phyloP scores from a whole-genome alignment of 805 yeast species.

The Yueomyces sp. region DNA sequence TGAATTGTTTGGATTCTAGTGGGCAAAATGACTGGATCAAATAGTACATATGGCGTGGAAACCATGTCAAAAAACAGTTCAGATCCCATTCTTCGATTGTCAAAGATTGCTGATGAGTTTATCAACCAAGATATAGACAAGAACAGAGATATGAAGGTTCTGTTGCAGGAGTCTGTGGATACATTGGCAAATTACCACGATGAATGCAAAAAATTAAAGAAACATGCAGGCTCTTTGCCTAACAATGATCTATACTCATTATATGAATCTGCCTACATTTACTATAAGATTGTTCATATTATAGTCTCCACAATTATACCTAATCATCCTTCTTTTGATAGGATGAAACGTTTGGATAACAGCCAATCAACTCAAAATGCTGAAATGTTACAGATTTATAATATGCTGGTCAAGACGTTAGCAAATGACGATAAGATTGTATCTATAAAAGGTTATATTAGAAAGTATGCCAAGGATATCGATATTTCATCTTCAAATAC shows the following conservation, averaged over 20 bases:
- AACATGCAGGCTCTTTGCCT: neutral
- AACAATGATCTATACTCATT: slow-evolving; percentile 6
- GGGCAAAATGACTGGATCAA: too few species aligned
- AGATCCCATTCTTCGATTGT: slow-evolving; percentile 3
- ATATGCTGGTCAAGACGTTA: slow-evolving; percentile 18
- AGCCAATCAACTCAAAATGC: slow-evolving; percentile 6
- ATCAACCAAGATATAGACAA: slow-evolving; percentile 6
- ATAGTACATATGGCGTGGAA: too few species aligned
- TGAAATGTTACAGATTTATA: slow-evolving; percentile 21
- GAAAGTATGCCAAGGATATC: slow-evolving; percentile 4
- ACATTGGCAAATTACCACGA: slow-evolving; percentile 21
- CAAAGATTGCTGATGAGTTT: slow-evolving; percentile 11
- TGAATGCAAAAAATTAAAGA: slow-evolving; percentile 15
- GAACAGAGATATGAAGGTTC: slow-evolving; percentile 11
- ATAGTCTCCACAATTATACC: slow-evolving; percentile 19
- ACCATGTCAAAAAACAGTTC: too few species aligned
- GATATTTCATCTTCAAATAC: neutral
- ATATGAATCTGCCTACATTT: slow-evolving; percentile 23
- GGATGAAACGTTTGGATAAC: slow-evolving; percentile 8
- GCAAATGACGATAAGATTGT: slow-evolving; percentile 18
- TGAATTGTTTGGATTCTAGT: too few species aligned
- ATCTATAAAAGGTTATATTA: slow-evolving; percentile 14
- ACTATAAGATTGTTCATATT: slow-evolving; percentile 22
- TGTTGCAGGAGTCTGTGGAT: slow-evolving; percentile 20
- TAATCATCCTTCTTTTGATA: slow-evolving; percentile 11